phyloP scores from a whole-genome alignment of 2,329 filamentous ascomycete genomes.

The Alternaria triticina region DNA sequence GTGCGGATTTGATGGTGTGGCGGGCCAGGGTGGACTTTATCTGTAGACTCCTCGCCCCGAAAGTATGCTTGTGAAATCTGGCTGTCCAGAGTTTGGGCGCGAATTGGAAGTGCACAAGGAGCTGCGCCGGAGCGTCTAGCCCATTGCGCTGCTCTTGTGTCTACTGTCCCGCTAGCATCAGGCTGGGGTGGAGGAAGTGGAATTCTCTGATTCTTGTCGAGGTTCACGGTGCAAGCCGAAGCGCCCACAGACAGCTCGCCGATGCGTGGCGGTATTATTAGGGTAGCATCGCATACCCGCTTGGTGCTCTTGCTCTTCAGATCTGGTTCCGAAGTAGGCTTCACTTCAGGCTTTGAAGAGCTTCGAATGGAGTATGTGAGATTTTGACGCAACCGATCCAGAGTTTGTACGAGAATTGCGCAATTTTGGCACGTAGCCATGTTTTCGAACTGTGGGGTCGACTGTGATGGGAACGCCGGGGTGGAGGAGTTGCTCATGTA shows the following conservation, averaged over 20 bases:
- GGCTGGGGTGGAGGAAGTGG: not conserved
- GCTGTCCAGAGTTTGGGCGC: not conserved
- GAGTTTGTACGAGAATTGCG: constrained; percentile 29
- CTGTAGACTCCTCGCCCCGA: not conserved
- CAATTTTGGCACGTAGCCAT: constrained; percentile 29
- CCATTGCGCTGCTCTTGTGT: not conserved
- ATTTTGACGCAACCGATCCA: constrained; percentile 31
- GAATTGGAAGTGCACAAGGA: not conserved
- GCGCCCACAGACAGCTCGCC: not conserved
- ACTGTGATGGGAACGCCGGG: not conserved
- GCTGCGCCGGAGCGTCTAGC: not conserved
- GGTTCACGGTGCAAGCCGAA: not conserved
- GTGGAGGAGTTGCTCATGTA: constrained; percentile 17
- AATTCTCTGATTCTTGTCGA: not conserved
- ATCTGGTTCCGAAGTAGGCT: not conserved
- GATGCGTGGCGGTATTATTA: not conserved
- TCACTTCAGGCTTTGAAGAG: not conserved
- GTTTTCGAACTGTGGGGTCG: not conserved
- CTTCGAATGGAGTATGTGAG: constrained; percentile 1
- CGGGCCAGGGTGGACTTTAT: not conserved
- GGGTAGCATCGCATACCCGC: not conserved
- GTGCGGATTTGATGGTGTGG: not conserved
- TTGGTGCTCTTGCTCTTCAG: not conserved
- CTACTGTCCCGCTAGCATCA: not conserved
- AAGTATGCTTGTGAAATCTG: not conserved